These are phyloP conservation scores for Metschnikowia baotianmanensis DNA, from an alignment of 805 yeast species.

Conservation along the genomic window DNA sequence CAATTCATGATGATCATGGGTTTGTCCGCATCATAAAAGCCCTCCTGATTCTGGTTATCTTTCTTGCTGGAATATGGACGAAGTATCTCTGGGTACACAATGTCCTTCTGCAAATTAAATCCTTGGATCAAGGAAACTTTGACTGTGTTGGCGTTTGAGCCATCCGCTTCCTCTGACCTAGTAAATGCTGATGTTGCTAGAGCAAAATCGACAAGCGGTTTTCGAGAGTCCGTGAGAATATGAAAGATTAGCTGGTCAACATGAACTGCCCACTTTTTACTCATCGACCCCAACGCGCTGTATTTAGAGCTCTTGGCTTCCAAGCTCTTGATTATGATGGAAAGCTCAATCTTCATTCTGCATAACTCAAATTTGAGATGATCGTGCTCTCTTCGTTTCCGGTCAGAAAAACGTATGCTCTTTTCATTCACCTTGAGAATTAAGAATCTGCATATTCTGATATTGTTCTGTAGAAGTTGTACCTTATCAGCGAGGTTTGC, in stretches of 20 bases:
- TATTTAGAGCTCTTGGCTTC: conserved; percentile 14
- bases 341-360: conserved; percentile 32
- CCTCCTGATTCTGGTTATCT: conserved; percentile 15
- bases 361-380: conserved; percentile 34
- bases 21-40: conserved; percentile 5
- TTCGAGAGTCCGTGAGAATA: conserved; percentile 55
- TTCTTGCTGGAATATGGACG: conserved; percentile 43
- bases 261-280: conserved; percentile 14
- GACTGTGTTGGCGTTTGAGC: conserved; percentile 62
- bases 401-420: conserved; percentile 22
- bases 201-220: conserved; percentile 69
- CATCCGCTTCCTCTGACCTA: conserved; percentile 61
- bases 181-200: conserved; percentile 59
- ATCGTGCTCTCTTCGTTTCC: conserved; percentile 22
- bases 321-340: conserved; percentile 28
- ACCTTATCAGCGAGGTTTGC: conserved; percentile 33
- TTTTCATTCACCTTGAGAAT: conserved; percentile 40
- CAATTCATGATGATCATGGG: conserved; percentile 46
- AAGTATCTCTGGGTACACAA: conserved; percentile 69
- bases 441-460: conserved; percentile 31
- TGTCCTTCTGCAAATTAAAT: conserved; percentile 55
- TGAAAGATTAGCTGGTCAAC: conserved; percentile 74
- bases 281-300: conserved; percentile 9
- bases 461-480: conserved; percentile 28
- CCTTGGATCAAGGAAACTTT: conserved; percentile 65